phyloP scores from a whole-genome alignment of 1,284 basidiomycete genomes.

The Ustilago sp. region DNA sequence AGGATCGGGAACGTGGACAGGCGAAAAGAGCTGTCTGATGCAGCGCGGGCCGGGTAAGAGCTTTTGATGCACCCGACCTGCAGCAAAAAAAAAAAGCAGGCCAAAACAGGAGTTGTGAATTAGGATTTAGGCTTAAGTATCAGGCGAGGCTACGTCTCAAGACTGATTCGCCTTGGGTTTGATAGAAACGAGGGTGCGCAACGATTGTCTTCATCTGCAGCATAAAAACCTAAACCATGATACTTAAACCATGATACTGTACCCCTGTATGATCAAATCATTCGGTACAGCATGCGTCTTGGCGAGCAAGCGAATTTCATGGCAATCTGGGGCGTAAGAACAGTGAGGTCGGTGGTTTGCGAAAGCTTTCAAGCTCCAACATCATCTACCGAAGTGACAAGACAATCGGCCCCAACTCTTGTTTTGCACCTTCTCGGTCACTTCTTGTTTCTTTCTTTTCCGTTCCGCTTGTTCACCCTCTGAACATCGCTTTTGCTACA shows the following conservation, averaged over 20 bases:
- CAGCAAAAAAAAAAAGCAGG: too few species aligned
- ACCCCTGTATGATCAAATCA: background rate
- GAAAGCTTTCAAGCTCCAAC: constrained; percentile 6
- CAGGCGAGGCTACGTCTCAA: background rate
- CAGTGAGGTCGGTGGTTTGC: constrained; percentile 3
- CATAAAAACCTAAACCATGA: constrained; percentile 1
- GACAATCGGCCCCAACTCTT: constrained; percentile 2
- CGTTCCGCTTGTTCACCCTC: background rate
- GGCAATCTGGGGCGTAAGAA: background rate
- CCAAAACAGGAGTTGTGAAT: too few species aligned
- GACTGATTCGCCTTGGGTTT: background rate
- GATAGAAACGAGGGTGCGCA: background rate
- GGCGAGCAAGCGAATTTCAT: background rate
- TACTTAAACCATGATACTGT: background rate
- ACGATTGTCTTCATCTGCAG: background rate
- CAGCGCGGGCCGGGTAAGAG: too few species aligned
- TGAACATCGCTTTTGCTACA: background rate
- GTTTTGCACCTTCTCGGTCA: background rate
- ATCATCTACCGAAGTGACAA: background rate
- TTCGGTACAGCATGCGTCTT: background rate
- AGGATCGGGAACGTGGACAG: too few species aligned
- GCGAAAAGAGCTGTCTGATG: too few species aligned
- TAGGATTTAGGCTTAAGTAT: background rate
- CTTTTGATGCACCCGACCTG: too few species aligned
- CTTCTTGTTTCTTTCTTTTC: background rate